Conservation (phyloP, 108 stramenopile genomes). For the Chaetoceros tenuissimus region DNA sequence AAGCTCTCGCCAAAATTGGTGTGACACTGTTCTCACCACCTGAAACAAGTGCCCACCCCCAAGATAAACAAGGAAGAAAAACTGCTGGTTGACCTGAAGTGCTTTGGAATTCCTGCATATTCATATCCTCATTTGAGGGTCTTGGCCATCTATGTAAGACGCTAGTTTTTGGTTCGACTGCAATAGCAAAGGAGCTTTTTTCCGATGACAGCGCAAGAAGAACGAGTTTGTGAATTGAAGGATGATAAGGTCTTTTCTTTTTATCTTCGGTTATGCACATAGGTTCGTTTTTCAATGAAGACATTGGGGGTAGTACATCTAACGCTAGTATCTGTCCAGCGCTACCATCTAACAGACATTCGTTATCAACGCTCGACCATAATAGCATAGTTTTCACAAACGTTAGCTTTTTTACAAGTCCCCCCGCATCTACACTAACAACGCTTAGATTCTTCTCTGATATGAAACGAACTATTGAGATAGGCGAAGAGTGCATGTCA, state of each 20-base stretch:
- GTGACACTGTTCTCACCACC: slow-evolving; percentile 62
- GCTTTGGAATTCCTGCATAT: slow-evolving; percentile 3
- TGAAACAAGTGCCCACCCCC: slow-evolving; percentile 81
- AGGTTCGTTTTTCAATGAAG: slow-evolving; percentile 8
- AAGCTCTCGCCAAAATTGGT: slow-evolving; percentile 75
- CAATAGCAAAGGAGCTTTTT: slow-evolving; percentile 79
- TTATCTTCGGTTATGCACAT: background rate
- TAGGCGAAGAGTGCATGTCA: slow-evolving; percentile 48
- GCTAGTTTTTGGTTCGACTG: slow-evolving; percentile 70
- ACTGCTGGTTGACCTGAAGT: slow-evolving; percentile 7
- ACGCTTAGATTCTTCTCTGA: slow-evolving; percentile 36
- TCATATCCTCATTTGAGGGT: slow-evolving; percentile 33
- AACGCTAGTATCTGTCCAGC: slow-evolving; percentile 76
- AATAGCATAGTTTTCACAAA: slow-evolving; percentile 66
- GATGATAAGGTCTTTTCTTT: slow-evolving; percentile 6
- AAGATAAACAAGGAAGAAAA: slow-evolving; percentile 72
- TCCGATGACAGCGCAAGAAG: slow-evolving; percentile 77
- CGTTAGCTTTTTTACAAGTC: slow-evolving; percentile 77
- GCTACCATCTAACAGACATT: slow-evolving; percentile 85
- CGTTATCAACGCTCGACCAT: slow-evolving; percentile 70
- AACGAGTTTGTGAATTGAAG: slow-evolving; percentile 27
- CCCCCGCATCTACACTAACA: slow-evolving; percentile 73
- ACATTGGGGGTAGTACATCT: slow-evolving; percentile 51
- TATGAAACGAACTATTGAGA: slow-evolving; percentile 52
- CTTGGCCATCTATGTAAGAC: slow-evolving; percentile 80